Base-by-base conservation (phyloP, 108 stramenopile species). In the Stephanodiscus minutulus region DNA sequence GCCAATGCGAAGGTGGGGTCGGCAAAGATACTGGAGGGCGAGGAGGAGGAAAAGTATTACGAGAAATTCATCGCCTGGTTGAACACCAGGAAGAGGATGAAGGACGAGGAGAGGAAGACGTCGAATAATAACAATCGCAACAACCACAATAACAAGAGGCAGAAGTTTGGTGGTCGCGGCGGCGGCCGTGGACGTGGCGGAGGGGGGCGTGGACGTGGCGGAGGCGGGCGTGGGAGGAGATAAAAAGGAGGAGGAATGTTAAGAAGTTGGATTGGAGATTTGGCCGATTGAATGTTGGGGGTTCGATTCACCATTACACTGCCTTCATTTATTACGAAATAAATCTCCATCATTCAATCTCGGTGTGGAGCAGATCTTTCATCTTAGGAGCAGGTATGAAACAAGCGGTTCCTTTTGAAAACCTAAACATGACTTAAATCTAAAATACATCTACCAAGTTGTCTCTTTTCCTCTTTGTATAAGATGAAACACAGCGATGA, bases 11-110 rank as follows among this genome's bases (percentile, higher is more conserved):
- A 86, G 60, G 89, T 96, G 25, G 83, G 60, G 47, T 70, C 72
- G 9, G 92, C 88, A 33, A 64, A 67, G 28, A 66, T 93, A 59
- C 63, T 93, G 63, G 86, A 91, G 61, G 95, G 91, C 24, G 92
- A 93, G 33, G 95, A 93, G 58, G 95, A 96, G 62, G 86, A 80
- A 66, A 80, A 90, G 55, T 96, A 96, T 81, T 93, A 84, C 84
- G 75, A 83, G 13, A 77, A 92, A 17, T 92, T 87, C 62, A 83
- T 86, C 50, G 85, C 73, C 8, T 94, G 90, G 70, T 87, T 90
- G 72, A 90, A 78, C 48, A 89, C 82, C 57, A 83, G 86, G 54
- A 88, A 86, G 56, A 76, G 61, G 61, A 76, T 84, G 41, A 72
- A 62, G 52, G 77, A 66, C 53, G 86, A 90, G 57, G 86, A 90